Evolutionary conservation across 2,329 filamentous ascomycete genomes (phyloP), one percentile per base, ranked within the genome.

Genomic region (Ascochyta pisi): DNA sequence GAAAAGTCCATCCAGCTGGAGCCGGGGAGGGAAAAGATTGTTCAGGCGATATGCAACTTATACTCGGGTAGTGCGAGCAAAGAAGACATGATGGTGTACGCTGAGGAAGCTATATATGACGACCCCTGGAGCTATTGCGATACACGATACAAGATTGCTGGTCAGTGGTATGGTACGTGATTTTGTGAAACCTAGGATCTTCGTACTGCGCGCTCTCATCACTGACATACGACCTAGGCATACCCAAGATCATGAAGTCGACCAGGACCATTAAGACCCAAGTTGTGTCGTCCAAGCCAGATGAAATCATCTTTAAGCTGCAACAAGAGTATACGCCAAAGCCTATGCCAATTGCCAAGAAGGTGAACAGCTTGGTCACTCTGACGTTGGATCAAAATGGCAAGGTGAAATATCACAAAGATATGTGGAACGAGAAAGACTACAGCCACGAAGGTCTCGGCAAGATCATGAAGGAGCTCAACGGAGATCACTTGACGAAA

Each of bases 371-470:
- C 2, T 70, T 86, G 1, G 80, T 86, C 4, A 81, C 78, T 22
- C 65, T 86, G 54, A 81, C 77, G 8, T 73, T 86, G 7, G 82
- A 84, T 54, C 80, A 83, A 16, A 84, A 85, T 54, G 82, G 84
- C 24, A 77, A 80, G 37, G 79, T 85, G 41, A 84, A 83, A 67
- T 85, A 85, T 54, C 83, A 86, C 68, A 86, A 63, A 45, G 83
- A 86, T 56, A 83, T 85, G 73, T 83, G 82, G 16, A 85, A 85
- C 45, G 81, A 85, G 45, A 83, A 85, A 67, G 83, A 86, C 57
- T 86, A 85, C 58, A 80, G 76, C 9, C 83, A 85, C 54, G 79
- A 84, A 53, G 83, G 83, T 0, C 29, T 84, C 1, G 82, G 82
- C 3, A 81, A 78, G 64, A 52, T 79, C 15, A 73, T 82, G 63